Conservation (phyloP, 495 filamentous ascomycete genomes). For the Mytilinidion resinicola region DNA sequence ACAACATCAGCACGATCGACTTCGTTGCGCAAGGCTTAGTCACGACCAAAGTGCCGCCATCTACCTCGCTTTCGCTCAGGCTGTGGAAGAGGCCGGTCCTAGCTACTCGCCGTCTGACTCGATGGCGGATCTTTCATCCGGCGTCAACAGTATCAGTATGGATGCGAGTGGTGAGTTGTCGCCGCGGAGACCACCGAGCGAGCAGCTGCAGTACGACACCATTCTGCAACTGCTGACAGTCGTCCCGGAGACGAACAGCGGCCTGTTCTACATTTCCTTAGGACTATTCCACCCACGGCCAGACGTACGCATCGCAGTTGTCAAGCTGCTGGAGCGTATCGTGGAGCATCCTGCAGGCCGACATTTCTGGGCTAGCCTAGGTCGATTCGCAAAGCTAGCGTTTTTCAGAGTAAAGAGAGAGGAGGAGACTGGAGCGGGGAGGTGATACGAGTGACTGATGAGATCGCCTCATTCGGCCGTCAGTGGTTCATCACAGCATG, state of each 20-base stretch:
- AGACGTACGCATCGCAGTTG: slow-evolving; percentile 69
- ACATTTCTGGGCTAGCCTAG: slow-evolving; percentile 85
- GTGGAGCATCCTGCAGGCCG: slow-evolving; percentile 80
- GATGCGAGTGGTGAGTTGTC: neutral
- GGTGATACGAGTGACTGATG: neutral
- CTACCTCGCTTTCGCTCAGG: slow-evolving; percentile 70
- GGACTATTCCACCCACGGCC: slow-evolving; percentile 87
- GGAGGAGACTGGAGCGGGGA: slow-evolving; percentile 3
- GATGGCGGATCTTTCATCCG: slow-evolving; percentile 10
- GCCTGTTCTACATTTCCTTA: slow-evolving; percentile 84
- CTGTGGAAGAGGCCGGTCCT: slow-evolving; percentile 52
- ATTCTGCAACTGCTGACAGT: slow-evolving; percentile 84
- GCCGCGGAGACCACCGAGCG: slow-evolving; percentile 3
- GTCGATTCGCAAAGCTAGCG: slow-evolving; percentile 78
- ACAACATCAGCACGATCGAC: slow-evolving; percentile 83
- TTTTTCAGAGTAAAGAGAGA: slow-evolving; percentile 41
- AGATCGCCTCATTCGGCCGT: neutral
- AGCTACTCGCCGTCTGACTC: slow-evolving; percentile 6
- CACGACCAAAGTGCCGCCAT: slow-evolving; percentile 66
- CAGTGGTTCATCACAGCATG: too few relatives aligned
- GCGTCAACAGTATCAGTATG: slow-evolving; percentile 1
- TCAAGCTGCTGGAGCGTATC: slow-evolving; percentile 76
- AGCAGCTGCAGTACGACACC: slow-evolving; percentile 60
- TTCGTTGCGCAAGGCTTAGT: slow-evolving; percentile 69
- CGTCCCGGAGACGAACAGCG: slow-evolving; percentile 78